phyloP scores from a whole-genome alignment of 2,329 filamentous ascomycete species.

The Nemania bipapillata region DNA sequence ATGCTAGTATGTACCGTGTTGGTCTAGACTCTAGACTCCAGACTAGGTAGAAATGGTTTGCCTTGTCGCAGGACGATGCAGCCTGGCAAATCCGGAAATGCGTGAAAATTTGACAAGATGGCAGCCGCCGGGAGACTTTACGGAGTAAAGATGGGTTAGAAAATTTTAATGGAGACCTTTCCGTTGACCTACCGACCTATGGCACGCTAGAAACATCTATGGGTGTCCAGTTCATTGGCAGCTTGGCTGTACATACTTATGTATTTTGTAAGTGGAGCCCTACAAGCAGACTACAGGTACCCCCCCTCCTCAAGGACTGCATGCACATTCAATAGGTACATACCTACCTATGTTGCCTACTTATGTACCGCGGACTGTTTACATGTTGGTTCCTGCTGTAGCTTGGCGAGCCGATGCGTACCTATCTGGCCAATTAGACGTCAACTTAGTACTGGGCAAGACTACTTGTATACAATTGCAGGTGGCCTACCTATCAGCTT shows the following conservation, averaged over 20 bases:
- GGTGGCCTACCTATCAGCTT: slow-evolving; percentile 25
- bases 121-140: background rate
- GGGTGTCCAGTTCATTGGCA: background rate
- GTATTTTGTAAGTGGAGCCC: background rate
- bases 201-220: background rate
- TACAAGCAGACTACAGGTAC: background rate
- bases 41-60: slow-evolving; percentile 17
- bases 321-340: background rate
- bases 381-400: too few relatives aligned
- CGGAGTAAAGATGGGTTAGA: background rate
- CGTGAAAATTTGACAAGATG: slow-evolving; percentile 34
- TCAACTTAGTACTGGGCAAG: background rate
- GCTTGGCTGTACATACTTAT: too few relatives aligned
- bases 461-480: background rate
- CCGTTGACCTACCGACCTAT: background rate
- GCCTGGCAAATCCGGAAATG: slow-evolving; percentile 36
- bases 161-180: background rate
- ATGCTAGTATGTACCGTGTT: slow-evolving; percentile 21
- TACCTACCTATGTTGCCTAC: too few relatives aligned
- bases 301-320: background rate
- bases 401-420: background rate
- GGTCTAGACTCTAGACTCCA: slow-evolving; percentile 32
- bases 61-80: slow-evolving; percentile 32
- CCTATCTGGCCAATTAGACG: slow-evolving; percentile 1
- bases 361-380: too few relatives aligned